Conservation (phyloP, 306 rosid species). For the Aeschynomene evenia region DNA sequence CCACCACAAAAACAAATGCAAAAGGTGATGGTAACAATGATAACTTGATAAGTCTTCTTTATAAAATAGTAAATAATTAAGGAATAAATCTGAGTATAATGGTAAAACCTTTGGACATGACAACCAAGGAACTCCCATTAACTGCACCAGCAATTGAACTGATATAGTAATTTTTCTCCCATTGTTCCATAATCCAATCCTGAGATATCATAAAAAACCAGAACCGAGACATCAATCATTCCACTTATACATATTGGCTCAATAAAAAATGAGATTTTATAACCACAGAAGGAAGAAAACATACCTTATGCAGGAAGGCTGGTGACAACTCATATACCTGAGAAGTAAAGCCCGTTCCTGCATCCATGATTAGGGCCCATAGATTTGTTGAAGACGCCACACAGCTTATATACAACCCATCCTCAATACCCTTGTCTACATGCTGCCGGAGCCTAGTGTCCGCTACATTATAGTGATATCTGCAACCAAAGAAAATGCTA, state of each 20-base stretch:
- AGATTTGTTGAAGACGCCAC: conserved; percentile 76
- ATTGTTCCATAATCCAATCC: conserved; percentile 99
- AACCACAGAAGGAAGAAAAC: conserved; percentile 19
- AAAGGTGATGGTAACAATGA: not conserved
- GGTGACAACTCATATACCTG: conserved; percentile 90
- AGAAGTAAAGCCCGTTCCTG: conserved; percentile 82
- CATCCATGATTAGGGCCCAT: conserved; percentile 96
- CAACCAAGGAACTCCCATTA: conserved; percentile 93
- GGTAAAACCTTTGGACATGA: conserved; percentile 86
- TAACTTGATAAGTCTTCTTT: not conserved
- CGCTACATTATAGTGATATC: conserved; percentile 93
- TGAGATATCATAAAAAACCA: conserved; percentile 38
- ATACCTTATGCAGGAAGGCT: conserved; percentile 83
- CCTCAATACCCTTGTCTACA: conserved; percentile 92
- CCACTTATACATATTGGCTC: not conserved
- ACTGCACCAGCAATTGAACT: conserved; percentile 90
- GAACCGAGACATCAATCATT: conserved; percentile 17
- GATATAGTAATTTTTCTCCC: conserved; percentile 92
- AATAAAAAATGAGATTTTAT: conserved; percentile 18
- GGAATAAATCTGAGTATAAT: too few species aligned
- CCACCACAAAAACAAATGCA: too few species aligned
- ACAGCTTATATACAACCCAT: conserved; percentile 82
- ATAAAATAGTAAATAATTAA: not conserved
- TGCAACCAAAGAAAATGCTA: conserved; percentile 36
- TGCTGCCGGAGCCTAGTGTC: conserved; percentile 85